A percentile compares a stretch with the other conserved stretches of the same genome.
Conservation (phyloP, 73 alveolate species). For the Urostyla sp. region DNA sequence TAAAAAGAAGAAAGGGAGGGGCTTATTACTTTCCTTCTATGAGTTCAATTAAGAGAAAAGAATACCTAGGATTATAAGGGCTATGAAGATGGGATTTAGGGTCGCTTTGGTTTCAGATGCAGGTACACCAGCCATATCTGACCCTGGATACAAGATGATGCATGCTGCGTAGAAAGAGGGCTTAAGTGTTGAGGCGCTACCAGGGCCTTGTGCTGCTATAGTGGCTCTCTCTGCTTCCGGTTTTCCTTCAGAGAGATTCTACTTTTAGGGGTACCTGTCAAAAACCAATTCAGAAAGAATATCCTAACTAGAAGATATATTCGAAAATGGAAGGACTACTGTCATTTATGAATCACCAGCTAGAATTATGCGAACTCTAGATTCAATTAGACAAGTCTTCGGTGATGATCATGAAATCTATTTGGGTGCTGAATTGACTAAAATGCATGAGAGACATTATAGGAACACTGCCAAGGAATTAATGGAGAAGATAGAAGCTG, state of each 20-base stretch:
- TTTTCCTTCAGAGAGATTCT: conserved; percentile 79
- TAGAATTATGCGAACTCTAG: conserved; percentile 59
- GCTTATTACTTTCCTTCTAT: conserved; percentile 77
- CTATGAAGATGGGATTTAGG: conserved; percentile 81
- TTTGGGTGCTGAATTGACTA: conserved; percentile 82
- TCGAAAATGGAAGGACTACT: conserved; percentile 60
- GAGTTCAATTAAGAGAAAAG: conserved; percentile 83
- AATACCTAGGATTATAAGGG: conserved; percentile 79
- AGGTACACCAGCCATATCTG: conserved; percentile 94
- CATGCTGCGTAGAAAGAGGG: conserved; percentile 73
- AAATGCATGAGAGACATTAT: conserved; percentile 71
- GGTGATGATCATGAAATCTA: conserved; percentile 79
- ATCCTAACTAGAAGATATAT: conserved; percentile 47
- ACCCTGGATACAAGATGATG: conserved; percentile 84
- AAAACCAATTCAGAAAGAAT: conserved; percentile 64
- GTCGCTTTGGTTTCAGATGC: conserved; percentile 91
- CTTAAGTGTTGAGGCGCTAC: conserved; percentile 79
- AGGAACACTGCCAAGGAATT: conserved; percentile 59
- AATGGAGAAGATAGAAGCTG: conserved; percentile 17
- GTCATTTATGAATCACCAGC: conserved; percentile 73
- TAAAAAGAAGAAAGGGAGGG: conserved; percentile 86
- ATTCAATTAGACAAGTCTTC: conserved; percentile 46
- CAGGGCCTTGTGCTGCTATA: conserved; percentile 88
- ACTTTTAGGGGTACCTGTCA: conserved; percentile 78
- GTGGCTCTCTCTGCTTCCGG: conserved; percentile 85